Base-by-base conservation (phyloP, 2,329 filamentous ascomycete species). In the Neoascochyta sp. region DNA sequence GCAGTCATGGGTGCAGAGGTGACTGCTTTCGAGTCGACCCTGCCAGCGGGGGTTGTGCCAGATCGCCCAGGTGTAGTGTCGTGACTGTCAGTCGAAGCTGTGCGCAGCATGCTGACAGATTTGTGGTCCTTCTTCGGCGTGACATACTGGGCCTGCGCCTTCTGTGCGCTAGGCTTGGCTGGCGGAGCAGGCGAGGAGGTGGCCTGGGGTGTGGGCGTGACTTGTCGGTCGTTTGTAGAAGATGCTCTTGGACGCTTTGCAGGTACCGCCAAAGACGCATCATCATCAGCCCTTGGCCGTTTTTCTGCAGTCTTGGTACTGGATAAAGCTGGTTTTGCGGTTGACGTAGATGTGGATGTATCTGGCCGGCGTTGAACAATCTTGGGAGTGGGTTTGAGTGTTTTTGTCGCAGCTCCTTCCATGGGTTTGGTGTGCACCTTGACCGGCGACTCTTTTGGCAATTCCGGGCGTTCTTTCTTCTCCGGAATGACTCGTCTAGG, bases 121-220 rank as follows among this genome's bases (percentile, higher is more conserved):
- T 55, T 61, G 26, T 41, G 38, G 4, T 60, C 58, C 34, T 56
- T 64, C 25, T 58, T 53, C n/a, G 60, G 60, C 3, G 59, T 64
- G n/a, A 39, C 30, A 23, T 56, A 55, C 16, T 45, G 39, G 7
- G 37, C 16, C 22, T 57, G 49, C 6, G 22, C 39, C 39, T 59
- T 63, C 31, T 61, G 60, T 9, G 45, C 32, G 29, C 44, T 59
- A 4, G 54, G 49, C 29, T 55, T 57, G 24, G 32, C 48, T 3
- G 56, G 50, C 6, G 51, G 11, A 4, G 52, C 45, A 17, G 60
- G 53, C 7, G 62, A 62, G 2, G 52, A 42, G 10, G 41, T 30
- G 2, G 39, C 41, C 15, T 54, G 54, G 9, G 47, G 43, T 13
- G 45, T 38, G 9, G 62, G 60, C 3, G 61, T 63, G 7, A 44